Conservation (phyloP, 306 rosid genomes). For the Acmispon strigosus region DNA sequence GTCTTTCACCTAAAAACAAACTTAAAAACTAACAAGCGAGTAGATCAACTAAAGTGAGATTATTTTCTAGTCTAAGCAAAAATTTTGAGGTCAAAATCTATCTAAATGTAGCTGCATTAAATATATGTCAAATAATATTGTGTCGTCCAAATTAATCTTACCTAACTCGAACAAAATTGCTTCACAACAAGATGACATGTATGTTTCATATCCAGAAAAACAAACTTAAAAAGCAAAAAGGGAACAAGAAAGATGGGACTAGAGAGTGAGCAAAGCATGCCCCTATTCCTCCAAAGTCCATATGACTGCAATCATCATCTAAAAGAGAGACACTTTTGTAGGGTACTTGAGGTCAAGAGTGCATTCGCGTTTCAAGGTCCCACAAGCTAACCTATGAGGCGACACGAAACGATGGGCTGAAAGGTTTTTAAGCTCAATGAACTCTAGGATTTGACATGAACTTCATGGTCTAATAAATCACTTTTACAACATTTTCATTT, state of each 20-base stretch:
- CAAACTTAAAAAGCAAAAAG: slow-evolving; percentile 38
- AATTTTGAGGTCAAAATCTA: too few relatives aligned
- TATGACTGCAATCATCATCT: slow-evolving; percentile 75
- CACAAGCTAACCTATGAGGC: slow-evolving; percentile 38
- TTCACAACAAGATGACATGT: too few relatives aligned
- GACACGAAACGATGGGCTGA: slow-evolving; percentile 87
- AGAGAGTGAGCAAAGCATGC: slow-evolving; percentile 44
- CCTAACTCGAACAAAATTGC: too few relatives aligned
- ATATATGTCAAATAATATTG: too few relatives aligned
- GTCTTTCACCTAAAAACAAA: slow-evolving; percentile 22
- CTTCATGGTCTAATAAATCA: slow-evolving; percentile 36
- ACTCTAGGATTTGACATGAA: slow-evolving; percentile 63
- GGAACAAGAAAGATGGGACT: slow-evolving; percentile 25
- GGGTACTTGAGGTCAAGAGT: slow-evolving; percentile 67
- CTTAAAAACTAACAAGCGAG: neutral
- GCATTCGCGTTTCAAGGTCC: slow-evolving; percentile 51
- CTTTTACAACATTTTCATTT: slow-evolving; percentile 30
- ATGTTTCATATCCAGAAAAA: neutral
- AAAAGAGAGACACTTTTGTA: slow-evolving; percentile 55
- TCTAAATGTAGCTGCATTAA: too few relatives aligned
- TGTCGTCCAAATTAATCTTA: too few relatives aligned
- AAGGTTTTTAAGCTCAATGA: slow-evolving; percentile 51
- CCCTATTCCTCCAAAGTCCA: slow-evolving; percentile 40
- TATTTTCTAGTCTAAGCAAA: too few relatives aligned
- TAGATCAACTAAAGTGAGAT: too few relatives aligned